These are phyloP conservation scores for Fusarium humuli DNA, from an alignment of 2,329 filamentous ascomycete genomes.

Conservation along the genomic window DNA sequence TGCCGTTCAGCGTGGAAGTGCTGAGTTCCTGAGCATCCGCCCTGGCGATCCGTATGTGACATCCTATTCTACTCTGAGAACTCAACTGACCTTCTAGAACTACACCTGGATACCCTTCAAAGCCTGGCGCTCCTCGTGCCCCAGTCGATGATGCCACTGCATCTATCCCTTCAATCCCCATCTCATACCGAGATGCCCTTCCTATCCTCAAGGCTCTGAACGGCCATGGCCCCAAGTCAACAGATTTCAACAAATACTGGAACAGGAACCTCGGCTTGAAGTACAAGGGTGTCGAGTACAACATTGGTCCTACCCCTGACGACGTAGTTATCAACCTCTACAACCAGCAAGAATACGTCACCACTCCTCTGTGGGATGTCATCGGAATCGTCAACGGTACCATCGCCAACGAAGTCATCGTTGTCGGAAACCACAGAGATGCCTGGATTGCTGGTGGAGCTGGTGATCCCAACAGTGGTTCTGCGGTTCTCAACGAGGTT, in stretches of 20 bases:
- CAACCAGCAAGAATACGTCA: slow-evolving; percentile 86
- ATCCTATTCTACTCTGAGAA: slow-evolving; percentile 13
- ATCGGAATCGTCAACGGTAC: slow-evolving; percentile 93
- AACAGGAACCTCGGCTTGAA: slow-evolving; percentile 74
- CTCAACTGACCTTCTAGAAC: slow-evolving; percentile 61
- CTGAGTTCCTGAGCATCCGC: slow-evolving; percentile 79
- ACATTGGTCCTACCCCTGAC: slow-evolving; percentile 84
- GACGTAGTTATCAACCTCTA: slow-evolving; percentile 76
- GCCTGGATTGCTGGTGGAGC: slow-evolving; percentile 91
- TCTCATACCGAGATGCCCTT: slow-evolving; percentile 87
- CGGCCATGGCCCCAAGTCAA: slow-evolving; percentile 82
- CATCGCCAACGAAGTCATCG: slow-evolving; percentile 83
- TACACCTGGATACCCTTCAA: slow-evolving; percentile 92
- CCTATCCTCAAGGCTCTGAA: slow-evolving; percentile 92
- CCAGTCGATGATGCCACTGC: slow-evolving; percentile 78
- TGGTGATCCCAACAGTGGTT: slow-evolving; percentile 85
- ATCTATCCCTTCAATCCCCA: slow-evolving; percentile 88
- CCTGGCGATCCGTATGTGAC: slow-evolving; percentile 73
- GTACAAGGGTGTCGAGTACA: slow-evolving; percentile 87
- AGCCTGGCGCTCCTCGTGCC: slow-evolving; percentile 83
- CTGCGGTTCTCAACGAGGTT: slow-evolving; percentile 82
- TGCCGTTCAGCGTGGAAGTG: slow-evolving; percentile 89
- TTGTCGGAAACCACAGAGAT: slow-evolving; percentile 93
- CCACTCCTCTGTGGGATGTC: slow-evolving; percentile 87
- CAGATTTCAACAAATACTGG: slow-evolving; percentile 80